These are phyloP conservation scores for Hordeum vulgare DNA, from an alignment of 176 grass and related monocot species.

Conservation along the genomic window MorexV3_pseudomolecules_assembly NC_058519.1:148388389-148388888, in stretches of 20 bases:
- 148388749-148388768: not conserved
- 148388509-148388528: slow-evolving; percentile 28
- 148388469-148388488: slow-evolving; percentile 46
- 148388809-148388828: not conserved
- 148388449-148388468: slow-evolving; percentile 28
- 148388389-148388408: not conserved
- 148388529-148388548: slow-evolving; percentile 41
- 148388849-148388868: too few species aligned
- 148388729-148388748: not conserved
- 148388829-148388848: not conserved
- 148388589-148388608: slow-evolving; percentile 41
- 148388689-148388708: not conserved
- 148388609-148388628: slow-evolving; percentile 24
- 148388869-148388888: too few species aligned
- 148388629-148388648: slow-evolving; percentile 36
- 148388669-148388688: too few species aligned
- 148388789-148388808: not conserved
- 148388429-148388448: slow-evolving; percentile 8
- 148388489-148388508: slow-evolving; percentile 28
- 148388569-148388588: slow-evolving; percentile 4
- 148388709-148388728: not conserved
- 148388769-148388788: not conserved
- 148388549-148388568: slow-evolving; percentile 40
- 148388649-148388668: not conserved
- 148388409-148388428: slow-evolving; percentile 19